Evolutionary conservation across 108 stramenopile species (phyloP), one percentile per base, ranked within the genome.

Genomic region (Poteriospumella lacustris): DNA sequence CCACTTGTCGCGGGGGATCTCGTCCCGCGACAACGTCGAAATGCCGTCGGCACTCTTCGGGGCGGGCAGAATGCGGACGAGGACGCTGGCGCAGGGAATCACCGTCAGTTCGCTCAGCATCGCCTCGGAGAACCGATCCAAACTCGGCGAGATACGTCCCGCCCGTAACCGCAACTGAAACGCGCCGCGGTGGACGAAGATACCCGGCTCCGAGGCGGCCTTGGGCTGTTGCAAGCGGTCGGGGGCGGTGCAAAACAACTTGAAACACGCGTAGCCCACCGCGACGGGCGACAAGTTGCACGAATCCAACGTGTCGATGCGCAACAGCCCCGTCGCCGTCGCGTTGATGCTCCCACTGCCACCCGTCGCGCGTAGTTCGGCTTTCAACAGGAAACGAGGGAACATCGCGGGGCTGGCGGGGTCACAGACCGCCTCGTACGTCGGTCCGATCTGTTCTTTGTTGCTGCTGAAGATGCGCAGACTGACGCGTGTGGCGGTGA

Each of bases 1-100:
- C 70, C 70, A 73, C 9, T 73, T 31, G 36, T 3, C 42, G 26
- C 9, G 3, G 28, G 70, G 70, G 15, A 52, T 3, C 12, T 73
- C 70, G 9, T 15, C 36, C 42, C 31, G 12, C 33, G 70, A 73
- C 42, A 73, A 73, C 3, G 31, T 56, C 5, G 43, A 26, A 5
- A 73, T 26, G 9, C 41, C 40, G 36, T 73, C 70, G 5, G 70
- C 9, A 33, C 31, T 33, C 33, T 73, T 73, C 5, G 70, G 70
- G 9, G 70, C 70, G 9, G 70, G 15, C 3, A 52, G 5, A 12
- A 73, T 42, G 9, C 70, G 36, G 26, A 73, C 36, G 38, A 73
- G 42, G 9, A 73, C 26, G 15, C 31, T 42, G 31, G 70, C 70
- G 36, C 70, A 73, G 31, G 70, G 70, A 73, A 73, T 73, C 5